Evolutionary conservation across 257 asterid species (phyloP), one percentile per base, ranked within the genome.

Genomic region (Linderniella brevidens): DNA sequence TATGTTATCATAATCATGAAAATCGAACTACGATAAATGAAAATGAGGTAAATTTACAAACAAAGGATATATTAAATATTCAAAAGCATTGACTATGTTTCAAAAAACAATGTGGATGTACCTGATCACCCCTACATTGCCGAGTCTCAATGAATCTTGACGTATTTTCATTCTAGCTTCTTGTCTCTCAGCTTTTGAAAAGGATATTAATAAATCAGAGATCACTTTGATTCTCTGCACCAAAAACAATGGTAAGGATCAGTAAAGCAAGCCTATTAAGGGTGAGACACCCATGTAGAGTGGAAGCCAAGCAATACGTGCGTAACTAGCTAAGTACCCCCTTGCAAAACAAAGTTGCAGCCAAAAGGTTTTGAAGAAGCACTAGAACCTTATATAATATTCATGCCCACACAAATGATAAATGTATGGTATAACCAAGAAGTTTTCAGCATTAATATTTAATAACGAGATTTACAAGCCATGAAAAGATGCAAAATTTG

Each of bases 171-270:
- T 73, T 72, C 99, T 76, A 42, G 99, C 92, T 64, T 90, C 99
- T 60, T 77, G 94, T 60, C 99, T 82, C 79, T 90, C 93, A 39
- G 96, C 93, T 79, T 86, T 90, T 60, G 99, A 79, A 58, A 81
- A 77, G 49, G 93, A 79, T 79, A 90, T 79, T 67, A 90, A 68
- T 58, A 90, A 61, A 64, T 90, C 96, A 57, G 99, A 85, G 52
- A 81, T 60, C 69, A 75, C 71, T 76, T 85, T 81, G 41, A 66
- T 68, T 70, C 86, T 81, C 99, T 90, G 87, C 86, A 69, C 37
- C 69, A 58, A 49, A 46, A 57, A 49, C 63, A 51, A 25, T 25
- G 32, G 32, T 6, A 25, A 25, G 32, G 32, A 25, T 25, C 32
- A 25, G n/a, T 25, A 25, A 25, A 25, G 32, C 32, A 6, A 25